These are phyloP conservation scores for Rhizophagus prolifer DNA, from an alignment of 192 early-diverging fungal species.

Conservation along the genomic window DNA sequence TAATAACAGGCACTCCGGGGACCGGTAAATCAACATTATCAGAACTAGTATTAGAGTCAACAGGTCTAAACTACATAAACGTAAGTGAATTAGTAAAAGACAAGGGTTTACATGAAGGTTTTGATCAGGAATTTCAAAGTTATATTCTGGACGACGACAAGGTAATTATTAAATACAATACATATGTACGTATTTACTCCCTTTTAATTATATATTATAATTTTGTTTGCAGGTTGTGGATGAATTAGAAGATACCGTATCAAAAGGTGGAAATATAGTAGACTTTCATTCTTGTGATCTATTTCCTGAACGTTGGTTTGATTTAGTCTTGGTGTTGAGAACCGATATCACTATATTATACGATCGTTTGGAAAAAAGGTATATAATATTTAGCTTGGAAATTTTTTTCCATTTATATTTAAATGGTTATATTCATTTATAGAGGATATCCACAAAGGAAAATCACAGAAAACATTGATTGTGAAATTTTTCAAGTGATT, in stretches of 20 bases:
- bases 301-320: slow-evolving; percentile 98
- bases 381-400: neutral
- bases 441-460: slow-evolving; percentile 82
- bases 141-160: slow-evolving; percentile 93
- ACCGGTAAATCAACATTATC: slow-evolving; percentile 80
- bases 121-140: slow-evolving; percentile 82
- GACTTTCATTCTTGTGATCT: slow-evolving; percentile 96
- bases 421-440: slow-evolving; percentile 7
- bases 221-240: slow-evolving; percentile 68
- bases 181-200: neutral
- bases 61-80: slow-evolving; percentile 75
- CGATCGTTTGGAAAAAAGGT: slow-evolving; percentile 77
- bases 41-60: slow-evolving; percentile 76
- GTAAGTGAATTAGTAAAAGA: slow-evolving; percentile 88
- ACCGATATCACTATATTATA: slow-evolving; percentile 79
- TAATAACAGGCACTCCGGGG: slow-evolving; percentile 85
- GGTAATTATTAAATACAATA: slow-evolving; percentile 38
- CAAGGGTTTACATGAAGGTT: slow-evolving; percentile 82
- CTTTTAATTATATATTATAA: neutral
- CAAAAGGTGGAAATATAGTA: slow-evolving; percentile 79
- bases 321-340: slow-evolving; percentile 89
- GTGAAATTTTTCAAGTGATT: slow-evolving; percentile 97
- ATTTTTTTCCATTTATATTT: neutral
- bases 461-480: slow-evolving; percentile 90
- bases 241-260: slow-evolving; percentile 84